Evolutionary conservation across 805 yeast species (phyloP).

Genomic region (Cyberlindnera maritima): DNA sequence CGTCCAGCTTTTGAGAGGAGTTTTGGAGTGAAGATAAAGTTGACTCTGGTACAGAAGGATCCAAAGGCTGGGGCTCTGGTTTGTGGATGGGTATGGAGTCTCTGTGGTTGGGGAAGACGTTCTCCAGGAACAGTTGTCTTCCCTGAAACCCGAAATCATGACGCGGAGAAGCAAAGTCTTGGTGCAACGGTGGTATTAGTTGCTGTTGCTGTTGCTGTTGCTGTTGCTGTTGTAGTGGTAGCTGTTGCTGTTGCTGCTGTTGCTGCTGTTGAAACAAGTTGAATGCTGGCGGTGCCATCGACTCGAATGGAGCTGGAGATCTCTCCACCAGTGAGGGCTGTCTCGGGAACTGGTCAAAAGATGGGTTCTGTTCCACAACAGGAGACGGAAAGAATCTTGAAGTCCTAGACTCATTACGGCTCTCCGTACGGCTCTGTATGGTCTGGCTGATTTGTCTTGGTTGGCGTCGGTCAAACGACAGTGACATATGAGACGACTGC

Average conservation of each 20-base stretch:
- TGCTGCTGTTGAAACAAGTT: slow-evolving; percentile 4
- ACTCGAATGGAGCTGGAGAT: slow-evolving; percentile 1
- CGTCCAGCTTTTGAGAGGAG: slow-evolving; percentile 9
- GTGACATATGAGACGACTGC: slow-evolving; percentile 8
- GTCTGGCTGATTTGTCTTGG: background rate
- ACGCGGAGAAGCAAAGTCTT: background rate
- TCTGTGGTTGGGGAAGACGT: background rate
- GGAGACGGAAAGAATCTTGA: slow-evolving; percentile 30
- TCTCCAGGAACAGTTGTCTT: slow-evolving; percentile 2
- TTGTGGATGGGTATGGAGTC: background rate
- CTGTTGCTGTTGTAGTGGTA: background rate
- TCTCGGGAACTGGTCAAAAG: slow-evolving; percentile 17
- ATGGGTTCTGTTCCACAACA: slow-evolving; percentile 17
- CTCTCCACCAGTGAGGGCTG: slow-evolving; percentile 12
- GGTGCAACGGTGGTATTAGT: background rate
- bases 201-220: background rate
- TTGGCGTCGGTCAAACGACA: slow-evolving; percentile 5
- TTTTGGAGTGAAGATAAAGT: slow-evolving; percentile 2
- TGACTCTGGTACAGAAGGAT: background rate
- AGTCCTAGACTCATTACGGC: slow-evolving; percentile 12
- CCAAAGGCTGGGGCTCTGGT: background rate
- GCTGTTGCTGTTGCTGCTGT: too few species aligned
- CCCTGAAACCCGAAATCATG: slow-evolving; percentile 1
- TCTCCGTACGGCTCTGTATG: slow-evolving; percentile 2
- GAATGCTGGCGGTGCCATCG: slow-evolving; percentile 5